Percentiles rank a stretch among this genome's conserved stretches.
Evolutionary conservation across 768 basidiomycete genomes (phyloP).

Genomic region (Crassisporium funariophilum): DNA sequence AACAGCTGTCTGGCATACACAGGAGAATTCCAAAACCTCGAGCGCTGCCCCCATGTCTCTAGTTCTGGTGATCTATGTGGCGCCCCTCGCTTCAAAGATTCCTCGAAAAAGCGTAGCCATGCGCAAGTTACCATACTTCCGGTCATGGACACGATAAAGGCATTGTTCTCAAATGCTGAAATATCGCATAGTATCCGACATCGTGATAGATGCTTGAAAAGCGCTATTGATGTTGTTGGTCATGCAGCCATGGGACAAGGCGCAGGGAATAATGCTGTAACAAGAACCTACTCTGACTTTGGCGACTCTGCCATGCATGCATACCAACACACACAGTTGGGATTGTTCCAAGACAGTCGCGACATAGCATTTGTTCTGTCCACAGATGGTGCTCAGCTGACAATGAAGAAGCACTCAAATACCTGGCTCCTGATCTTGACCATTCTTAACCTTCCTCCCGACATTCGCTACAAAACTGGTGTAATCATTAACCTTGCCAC

Average conservation of each 20-base stretch:
- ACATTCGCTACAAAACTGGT: conserved; percentile 15
- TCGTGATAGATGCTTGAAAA: conserved; percentile 17
- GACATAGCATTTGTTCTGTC: conserved; percentile 27
- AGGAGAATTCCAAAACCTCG: conserved; percentile 12
- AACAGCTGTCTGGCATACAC: conserved; percentile 28
- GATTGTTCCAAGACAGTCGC: conserved; percentile 20
- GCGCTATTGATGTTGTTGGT: conserved; percentile 12
- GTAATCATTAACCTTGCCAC: conserved; percentile 23
- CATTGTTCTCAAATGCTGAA: conserved; percentile 25
- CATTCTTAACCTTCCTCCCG: conserved; percentile 23
- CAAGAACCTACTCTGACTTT: conserved; percentile 22
- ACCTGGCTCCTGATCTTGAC: conserved; percentile 26
- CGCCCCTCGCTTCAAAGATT: background rate
- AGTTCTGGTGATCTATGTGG: background rate
- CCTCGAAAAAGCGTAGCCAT: background rate
- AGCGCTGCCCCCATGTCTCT: conserved; percentile 2
- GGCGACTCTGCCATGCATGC: conserved; percentile 18
- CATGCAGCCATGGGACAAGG: conserved; percentile 1
- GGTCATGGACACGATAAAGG: conserved; percentile 18
- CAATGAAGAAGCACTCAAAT: conserved; percentile 32
- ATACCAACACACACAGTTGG: conserved; percentile 15
- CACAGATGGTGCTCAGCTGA: conserved; percentile 31
- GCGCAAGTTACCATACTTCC: conserved; percentile 16
- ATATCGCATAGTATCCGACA: conserved; percentile 16
- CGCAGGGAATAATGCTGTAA: background rate